Base-by-base conservation (phyloP, 2,329 filamentous ascomycete species). In the Myrmaecium sp. region DNA sequence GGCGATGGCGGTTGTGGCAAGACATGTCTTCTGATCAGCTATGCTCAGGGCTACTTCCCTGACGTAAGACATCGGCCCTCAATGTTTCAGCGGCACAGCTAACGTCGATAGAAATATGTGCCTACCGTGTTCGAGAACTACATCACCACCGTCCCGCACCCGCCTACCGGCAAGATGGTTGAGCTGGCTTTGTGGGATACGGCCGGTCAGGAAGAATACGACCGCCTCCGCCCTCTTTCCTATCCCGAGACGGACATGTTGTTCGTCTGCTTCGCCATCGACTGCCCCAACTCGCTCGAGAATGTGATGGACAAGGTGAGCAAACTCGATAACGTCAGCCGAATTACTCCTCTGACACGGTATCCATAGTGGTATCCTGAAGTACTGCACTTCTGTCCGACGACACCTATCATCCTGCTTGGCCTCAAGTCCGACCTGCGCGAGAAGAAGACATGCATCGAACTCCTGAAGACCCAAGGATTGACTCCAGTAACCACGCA, bases 61-160 rank as follows among this genome's bases (percentile, higher is more conserved):
- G 86, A 98, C 79, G 89, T 94, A 62, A 40, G 66, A 37, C 31
- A n/a, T n/a, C n/a, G n/a, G n/a, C n/a, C n/a, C n/a, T 17, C 14
- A 20, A 13, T 4, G 3, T 9, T 23, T 4, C 7, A 17, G 10
- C 14, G 3, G 6, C 15, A 20, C 31, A 12, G 3, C 11, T 14
- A 9, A 19, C 28, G 8, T 17, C 6, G 13, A 20, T 44, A 98
- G 89, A 95, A 94, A 95, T 98, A 98, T 46, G 89, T 98, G 21
- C 89, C 89, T 4, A 98, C 89, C 2, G 89, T 98, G 27, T 98
- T 98, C 53, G 89, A 98, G 51, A 98, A 98, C 63, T 98, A 98
- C 69, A 95, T 98, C 58, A 94, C 89, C 29, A 86, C 93, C 54
- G 91, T 86, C 30, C 78, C 74, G 33, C 89, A 98, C 57, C 71